phyloP scores from a whole-genome alignment of 495 filamentous ascomycete species.

The Hypoxylon fragiforme region DNA sequence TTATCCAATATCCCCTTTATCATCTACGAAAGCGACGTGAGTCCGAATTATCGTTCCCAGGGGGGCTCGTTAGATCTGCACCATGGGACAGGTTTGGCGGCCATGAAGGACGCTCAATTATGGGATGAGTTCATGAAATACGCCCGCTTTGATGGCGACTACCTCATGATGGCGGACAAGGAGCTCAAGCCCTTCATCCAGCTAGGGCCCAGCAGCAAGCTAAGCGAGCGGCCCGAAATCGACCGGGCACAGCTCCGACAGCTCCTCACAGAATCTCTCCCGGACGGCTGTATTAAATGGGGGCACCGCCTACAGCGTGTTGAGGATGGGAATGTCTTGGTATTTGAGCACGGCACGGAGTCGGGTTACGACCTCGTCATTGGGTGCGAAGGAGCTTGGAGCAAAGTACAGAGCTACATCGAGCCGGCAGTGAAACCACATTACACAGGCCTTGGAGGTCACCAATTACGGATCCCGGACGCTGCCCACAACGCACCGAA shows the following conservation, averaged over 20 bases:
- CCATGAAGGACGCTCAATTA: conserved; percentile 55
- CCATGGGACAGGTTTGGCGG: conserved; percentile 50
- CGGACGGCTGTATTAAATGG: conserved; percentile 52
- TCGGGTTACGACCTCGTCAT: conserved; percentile 48
- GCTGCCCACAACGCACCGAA: conserved; percentile 41
- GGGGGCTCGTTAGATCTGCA: conserved; percentile 63
- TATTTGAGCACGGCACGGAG: conserved; percentile 26
- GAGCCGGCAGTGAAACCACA: conserved; percentile 34
- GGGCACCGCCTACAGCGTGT: conserved; percentile 44
- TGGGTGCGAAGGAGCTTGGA: conserved; percentile 53
- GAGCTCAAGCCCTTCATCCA: conserved; percentile 31
- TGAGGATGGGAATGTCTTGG: conserved; percentile 30
- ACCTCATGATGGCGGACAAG: conserved; percentile 46
- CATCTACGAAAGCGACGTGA: conserved; percentile 54
- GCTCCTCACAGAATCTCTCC: conserved; percentile 45
- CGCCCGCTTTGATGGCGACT: conserved; percentile 53
- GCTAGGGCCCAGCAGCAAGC: conserved; percentile 23
- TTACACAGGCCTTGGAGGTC: conserved; percentile 44
- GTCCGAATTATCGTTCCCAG: conserved; percentile 45
- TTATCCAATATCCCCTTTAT: conserved; percentile 44
- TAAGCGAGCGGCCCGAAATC: conserved; percentile 47
- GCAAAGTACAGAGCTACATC: conserved; percentile 41
- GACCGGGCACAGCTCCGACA: conserved; percentile 43
- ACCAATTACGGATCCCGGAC: conserved; percentile 47
- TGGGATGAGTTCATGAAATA: conserved; percentile 48